phyloP scores from a whole-genome alignment of 352 stramenopile species.

The Poterioochromonas sp. region DNA sequence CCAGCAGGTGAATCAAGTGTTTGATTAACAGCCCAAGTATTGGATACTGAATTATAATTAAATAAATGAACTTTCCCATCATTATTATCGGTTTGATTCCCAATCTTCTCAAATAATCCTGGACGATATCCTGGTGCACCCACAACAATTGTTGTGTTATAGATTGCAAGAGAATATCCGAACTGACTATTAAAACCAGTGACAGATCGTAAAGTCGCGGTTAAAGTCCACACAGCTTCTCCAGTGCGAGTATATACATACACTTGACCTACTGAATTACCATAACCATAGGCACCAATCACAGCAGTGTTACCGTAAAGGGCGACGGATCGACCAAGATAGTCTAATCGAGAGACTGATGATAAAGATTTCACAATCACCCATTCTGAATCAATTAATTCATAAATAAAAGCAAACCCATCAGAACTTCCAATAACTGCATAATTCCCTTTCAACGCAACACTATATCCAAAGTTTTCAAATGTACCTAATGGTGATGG shows the following conservation, averaged over 20 bases:
- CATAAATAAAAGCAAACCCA: background rate
- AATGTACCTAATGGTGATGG: background rate
- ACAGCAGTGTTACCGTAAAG: background rate
- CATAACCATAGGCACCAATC: background rate
- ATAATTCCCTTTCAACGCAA: background rate
- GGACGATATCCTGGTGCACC: conserved; percentile 5
- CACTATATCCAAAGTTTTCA: background rate
- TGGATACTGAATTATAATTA: background rate
- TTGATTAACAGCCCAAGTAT: background rate
- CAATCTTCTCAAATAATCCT: background rate
- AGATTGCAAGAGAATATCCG: background rate
- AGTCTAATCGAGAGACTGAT: background rate
- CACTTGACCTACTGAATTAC: background rate
- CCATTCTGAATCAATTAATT: background rate
- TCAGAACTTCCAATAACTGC: background rate
- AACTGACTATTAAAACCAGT: background rate
- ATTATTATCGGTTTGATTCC: background rate
- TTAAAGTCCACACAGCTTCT: background rate
- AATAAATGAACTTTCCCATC: conserved; percentile 1
- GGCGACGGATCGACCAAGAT: background rate
- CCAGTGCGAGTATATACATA: background rate
- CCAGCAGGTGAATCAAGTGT: conserved; percentile 5
- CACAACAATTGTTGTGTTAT: background rate
- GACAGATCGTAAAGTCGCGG: background rate
- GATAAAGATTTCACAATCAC: background rate